A percentile compares a stretch with the other conserved stretches of the same genome.
These are phyloP conservation scores for Strobilomyces echinocephalus DNA, from an alignment of 768 basidiomycete genomes.

Conservation along the genomic window DNA sequence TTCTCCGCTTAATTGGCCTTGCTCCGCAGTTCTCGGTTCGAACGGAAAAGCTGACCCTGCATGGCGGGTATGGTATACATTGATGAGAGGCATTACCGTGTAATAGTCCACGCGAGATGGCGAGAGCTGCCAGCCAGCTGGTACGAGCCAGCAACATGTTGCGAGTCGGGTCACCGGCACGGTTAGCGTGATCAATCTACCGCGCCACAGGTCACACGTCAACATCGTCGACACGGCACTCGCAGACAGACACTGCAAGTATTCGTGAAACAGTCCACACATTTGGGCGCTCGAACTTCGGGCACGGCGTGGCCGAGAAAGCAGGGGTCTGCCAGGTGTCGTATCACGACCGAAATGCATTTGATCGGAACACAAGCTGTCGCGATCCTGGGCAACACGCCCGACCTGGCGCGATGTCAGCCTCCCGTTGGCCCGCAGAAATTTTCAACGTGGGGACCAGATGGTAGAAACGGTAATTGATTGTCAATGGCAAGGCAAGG, in stretches of 20 bases:
- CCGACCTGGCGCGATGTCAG: constrained; percentile 4
- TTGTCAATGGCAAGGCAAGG: neutral
- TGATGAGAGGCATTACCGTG: no score
- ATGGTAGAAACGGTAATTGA: constrained; percentile 1
- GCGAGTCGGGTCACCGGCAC: no score
- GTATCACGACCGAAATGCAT: neutral
- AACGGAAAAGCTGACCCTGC: neutral
- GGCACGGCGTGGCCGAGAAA: neutral
- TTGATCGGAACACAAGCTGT: neutral
- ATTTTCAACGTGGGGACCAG: neutral
- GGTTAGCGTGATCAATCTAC: no score
- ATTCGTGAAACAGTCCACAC: neutral
- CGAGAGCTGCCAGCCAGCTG: neutral
- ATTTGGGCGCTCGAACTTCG: no score
- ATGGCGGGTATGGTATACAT: neutral
- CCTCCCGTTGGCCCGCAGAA: neutral
- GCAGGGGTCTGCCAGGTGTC: neutral
- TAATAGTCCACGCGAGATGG: neutral
- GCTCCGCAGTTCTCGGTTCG: constrained; percentile 23
- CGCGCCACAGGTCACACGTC: no score
- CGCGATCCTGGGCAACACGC: neutral
- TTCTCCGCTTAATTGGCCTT: constrained; percentile 22
- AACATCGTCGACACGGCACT: no score
- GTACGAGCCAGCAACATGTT: no score
- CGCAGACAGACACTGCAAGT: no score